phyloP scores from a whole-genome alignment of 176 grass and related monocot species.

The Musa schizocarpa region DNA sequence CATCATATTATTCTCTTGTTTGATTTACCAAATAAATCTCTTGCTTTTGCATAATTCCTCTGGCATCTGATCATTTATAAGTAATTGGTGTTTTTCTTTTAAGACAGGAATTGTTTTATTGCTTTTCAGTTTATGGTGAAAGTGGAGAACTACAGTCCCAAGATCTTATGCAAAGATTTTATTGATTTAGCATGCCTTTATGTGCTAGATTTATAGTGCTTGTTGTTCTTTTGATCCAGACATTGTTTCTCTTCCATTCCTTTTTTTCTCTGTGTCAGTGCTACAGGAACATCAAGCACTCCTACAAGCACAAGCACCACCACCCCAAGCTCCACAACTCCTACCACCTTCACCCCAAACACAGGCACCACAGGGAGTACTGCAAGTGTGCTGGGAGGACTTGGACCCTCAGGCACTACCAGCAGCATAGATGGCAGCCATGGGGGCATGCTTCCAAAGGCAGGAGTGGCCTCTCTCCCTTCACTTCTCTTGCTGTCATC shows the following conservation, averaged over 20 bases:
- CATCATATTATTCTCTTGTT: not conserved
- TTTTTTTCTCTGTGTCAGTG: constrained; percentile 7
- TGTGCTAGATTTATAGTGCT: not conserved
- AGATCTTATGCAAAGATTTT: too few relatives aligned
- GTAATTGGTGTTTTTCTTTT: not conserved
- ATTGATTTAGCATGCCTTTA: not conserved
- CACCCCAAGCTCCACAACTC: not conserved
- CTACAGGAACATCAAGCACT: constrained; percentile 16
- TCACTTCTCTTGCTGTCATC: not conserved
- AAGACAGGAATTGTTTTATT: not conserved
- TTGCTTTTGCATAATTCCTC: not conserved
- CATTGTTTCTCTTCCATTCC: not conserved
- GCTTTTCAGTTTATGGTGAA: too few relatives aligned
- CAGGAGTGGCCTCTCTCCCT: not conserved
- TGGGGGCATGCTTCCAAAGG: constrained; percentile 2
- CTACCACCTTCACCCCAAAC: not conserved
- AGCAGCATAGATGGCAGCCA: not conserved
- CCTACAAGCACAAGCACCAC: not conserved
- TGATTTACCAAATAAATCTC: not conserved
- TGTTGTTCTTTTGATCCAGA: not conserved
- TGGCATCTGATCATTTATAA: not conserved
- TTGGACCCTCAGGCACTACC: constrained; percentile 4
- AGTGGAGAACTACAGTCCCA: too few relatives aligned
- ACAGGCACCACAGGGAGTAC: not conserved
- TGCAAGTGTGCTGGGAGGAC: constrained; percentile 17